Percentiles rank a stretch among this genome's conserved stretches.
Evolutionary conservation across 371 early-diverging fungal species (phyloP).

Genomic region (Mucor irregularis): DNA sequence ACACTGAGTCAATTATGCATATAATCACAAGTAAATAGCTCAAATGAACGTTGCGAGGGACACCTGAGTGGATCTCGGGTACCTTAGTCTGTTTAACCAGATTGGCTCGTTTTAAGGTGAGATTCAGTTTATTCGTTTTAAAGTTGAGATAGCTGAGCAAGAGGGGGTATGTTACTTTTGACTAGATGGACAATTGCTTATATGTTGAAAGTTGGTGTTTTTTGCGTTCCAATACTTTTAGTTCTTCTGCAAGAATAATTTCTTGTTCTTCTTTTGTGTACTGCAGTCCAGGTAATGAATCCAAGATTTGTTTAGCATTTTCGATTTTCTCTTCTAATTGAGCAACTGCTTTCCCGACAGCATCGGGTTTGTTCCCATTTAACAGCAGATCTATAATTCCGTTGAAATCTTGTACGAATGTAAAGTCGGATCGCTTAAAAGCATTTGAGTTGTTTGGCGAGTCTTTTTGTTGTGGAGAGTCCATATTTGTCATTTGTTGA

Average conservation of each 20-base stretch:
- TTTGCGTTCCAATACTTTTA: slow-evolving; percentile 29
- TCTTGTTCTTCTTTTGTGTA: slow-evolving; percentile 49
- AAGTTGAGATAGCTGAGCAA: too few species aligned
- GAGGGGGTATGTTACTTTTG: neutral
- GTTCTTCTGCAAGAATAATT: slow-evolving; percentile 33
- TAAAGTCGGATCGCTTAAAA: slow-evolving; percentile 46
- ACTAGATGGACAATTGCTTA: neutral
- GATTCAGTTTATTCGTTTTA: too few species aligned
- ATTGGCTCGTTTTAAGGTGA: too few species aligned
- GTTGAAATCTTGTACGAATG: slow-evolving; percentile 41
- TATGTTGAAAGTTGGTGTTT: slow-evolving; percentile 28
- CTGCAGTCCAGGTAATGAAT: slow-evolving; percentile 51
- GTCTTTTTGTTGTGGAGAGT: slow-evolving; percentile 8
- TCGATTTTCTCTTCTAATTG: slow-evolving; percentile 44
- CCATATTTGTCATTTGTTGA: neutral
- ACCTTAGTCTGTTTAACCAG: too few species aligned
- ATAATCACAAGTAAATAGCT: too few species aligned
- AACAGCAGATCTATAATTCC: slow-evolving; percentile 37
- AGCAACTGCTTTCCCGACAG: slow-evolving; percentile 46
- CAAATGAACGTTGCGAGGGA: too few species aligned
- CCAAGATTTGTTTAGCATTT: slow-evolving; percentile 37
- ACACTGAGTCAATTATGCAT: too few species aligned
- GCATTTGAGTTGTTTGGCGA: neutral
- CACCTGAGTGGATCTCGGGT: too few species aligned
- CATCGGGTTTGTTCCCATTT: slow-evolving; percentile 34